Conservation (phyloP, 371 early-diverging fungal genomes). For the Lichtheimia ramosa region DNA sequence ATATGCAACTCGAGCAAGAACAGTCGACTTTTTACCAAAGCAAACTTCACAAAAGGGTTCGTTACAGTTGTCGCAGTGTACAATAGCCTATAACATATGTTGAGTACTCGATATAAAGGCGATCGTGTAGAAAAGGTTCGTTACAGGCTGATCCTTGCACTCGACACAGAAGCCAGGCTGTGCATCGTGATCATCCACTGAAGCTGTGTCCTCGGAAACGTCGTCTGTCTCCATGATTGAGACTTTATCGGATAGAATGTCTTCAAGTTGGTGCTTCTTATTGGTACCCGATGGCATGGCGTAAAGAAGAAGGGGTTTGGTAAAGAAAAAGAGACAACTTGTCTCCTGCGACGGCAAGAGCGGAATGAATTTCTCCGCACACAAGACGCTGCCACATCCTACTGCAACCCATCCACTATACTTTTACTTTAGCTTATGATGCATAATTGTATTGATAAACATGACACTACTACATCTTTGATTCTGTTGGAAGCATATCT, state of each 20-base stretch:
- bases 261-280: constrained; percentile 37
- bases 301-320: background rate
- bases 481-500: constrained; percentile 27
- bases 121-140: background rate
- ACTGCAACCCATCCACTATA: no score
- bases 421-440: no score
- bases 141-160: constrained; percentile 80
- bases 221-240: constrained; percentile 53
- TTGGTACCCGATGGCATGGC: constrained; percentile 25
- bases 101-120: background rate
- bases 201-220: constrained; percentile 25
- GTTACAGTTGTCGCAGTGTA: constrained; percentile 73
- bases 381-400: no score
- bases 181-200: constrained; percentile 26
- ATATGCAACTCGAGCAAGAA: background rate
- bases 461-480: constrained; percentile 35
- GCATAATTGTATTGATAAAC: no score
- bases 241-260: constrained; percentile 45
- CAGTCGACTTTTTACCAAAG: constrained; percentile 45
- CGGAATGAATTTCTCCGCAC: no score
- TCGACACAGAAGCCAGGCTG: constrained; percentile 82
- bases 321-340: background rate
- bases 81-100: constrained; percentile 41
- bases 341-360: no score
- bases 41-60: constrained; percentile 94